These are phyloP conservation scores for Amanita muscaria DNA, from an alignment of 768 basidiomycete species.

Conservation along the genomic window DNA sequence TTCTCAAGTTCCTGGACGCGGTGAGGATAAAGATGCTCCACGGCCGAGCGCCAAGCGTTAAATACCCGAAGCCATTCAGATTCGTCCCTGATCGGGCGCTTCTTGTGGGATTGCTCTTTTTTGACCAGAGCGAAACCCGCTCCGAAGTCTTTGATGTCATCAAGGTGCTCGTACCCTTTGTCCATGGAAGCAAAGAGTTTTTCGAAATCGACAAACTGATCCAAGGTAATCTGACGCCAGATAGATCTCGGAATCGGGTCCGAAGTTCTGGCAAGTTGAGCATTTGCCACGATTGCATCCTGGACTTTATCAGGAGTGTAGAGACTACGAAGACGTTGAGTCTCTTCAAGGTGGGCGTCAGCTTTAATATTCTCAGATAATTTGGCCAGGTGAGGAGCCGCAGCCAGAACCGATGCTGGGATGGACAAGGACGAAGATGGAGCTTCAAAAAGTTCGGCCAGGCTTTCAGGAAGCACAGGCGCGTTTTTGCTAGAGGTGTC, in stretches of 20 bases:
- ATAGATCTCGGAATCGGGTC: conserved; percentile 10
- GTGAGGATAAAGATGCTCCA: conserved; percentile 11
- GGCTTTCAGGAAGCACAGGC: background rate
- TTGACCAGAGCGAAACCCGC: conserved; percentile 9
- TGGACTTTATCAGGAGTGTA: conserved; percentile 5
- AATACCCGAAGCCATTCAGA: conserved; percentile 13
- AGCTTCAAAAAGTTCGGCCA: conserved; percentile 1
- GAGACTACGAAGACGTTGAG: conserved; percentile 3
- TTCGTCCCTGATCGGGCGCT: conserved; percentile 4
- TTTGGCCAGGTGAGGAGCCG: conserved; percentile 13
- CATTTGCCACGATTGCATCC: conserved; percentile 9
- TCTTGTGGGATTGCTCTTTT: conserved; percentile 8
- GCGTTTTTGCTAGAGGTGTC: background rate
- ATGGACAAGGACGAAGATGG: conserved; percentile 1
- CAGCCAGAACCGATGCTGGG: conserved; percentile 6
- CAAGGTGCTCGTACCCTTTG: conserved; percentile 12
- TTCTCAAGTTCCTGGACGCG: conserved; percentile 2
- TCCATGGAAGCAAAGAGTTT: conserved; percentile 13
- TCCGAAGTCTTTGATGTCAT: conserved; percentile 13
- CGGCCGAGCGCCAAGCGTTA: conserved; percentile 9
- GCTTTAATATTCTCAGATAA: conserved; percentile 1
- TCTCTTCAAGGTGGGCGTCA: conserved; percentile 13
- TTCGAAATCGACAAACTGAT: no score
- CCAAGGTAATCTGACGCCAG: conserved; percentile 8
- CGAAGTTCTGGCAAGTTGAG: conserved; percentile 2